Conservation (phyloP, 805 yeast genomes). For the Kodamaea kaohsiungensis region DNA sequence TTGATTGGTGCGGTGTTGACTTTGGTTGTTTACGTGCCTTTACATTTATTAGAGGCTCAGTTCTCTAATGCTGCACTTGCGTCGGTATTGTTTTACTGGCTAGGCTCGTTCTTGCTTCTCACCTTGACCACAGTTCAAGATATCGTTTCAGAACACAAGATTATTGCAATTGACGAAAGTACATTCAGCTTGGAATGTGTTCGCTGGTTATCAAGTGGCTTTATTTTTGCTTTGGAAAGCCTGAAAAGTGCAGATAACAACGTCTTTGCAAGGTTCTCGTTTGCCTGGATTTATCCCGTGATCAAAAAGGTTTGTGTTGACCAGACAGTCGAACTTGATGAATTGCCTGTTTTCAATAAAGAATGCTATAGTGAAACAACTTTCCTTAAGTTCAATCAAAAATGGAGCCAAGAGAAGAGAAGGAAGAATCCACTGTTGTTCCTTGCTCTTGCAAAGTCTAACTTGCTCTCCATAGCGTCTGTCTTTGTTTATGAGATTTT, state of each 20-base stretch:
- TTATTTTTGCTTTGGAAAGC: constrained; percentile 8
- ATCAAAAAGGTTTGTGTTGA: constrained; percentile 23
- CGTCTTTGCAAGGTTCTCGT: constrained; percentile 22
- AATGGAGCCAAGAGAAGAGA: constrained; percentile 22
- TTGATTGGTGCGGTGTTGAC: neutral
- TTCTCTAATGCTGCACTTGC: constrained; percentile 39
- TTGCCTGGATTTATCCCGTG: constrained; percentile 29
- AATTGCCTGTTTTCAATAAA: constrained; percentile 14
- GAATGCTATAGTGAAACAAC: constrained; percentile 16
- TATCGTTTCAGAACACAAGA: constrained; percentile 8
- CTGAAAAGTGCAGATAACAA: constrained; percentile 1
- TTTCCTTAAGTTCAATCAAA: constrained; percentile 17
- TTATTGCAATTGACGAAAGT: neutral
- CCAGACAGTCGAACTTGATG: constrained; percentile 19
- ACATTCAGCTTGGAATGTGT: constrained; percentile 1
- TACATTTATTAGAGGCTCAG: constrained; percentile 46
- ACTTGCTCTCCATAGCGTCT: constrained; percentile 4
- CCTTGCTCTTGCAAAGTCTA: constrained; percentile 13
- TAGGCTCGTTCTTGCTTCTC: constrained; percentile 4
- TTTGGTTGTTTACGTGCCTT: constrained; percentile 35
- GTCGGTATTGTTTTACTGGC: constrained; percentile 44
- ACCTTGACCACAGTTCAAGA: constrained; percentile 8
- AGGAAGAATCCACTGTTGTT: constrained; percentile 14
- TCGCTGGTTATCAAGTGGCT: neutral
- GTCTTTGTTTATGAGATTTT: neutral